A percentile compares a stretch with the other conserved stretches of the same genome.
These are phyloP conservation scores for Synchytrium microbalum DNA, from an alignment of 371 early-diverging fungal species.

Conservation along the genomic window DNA sequence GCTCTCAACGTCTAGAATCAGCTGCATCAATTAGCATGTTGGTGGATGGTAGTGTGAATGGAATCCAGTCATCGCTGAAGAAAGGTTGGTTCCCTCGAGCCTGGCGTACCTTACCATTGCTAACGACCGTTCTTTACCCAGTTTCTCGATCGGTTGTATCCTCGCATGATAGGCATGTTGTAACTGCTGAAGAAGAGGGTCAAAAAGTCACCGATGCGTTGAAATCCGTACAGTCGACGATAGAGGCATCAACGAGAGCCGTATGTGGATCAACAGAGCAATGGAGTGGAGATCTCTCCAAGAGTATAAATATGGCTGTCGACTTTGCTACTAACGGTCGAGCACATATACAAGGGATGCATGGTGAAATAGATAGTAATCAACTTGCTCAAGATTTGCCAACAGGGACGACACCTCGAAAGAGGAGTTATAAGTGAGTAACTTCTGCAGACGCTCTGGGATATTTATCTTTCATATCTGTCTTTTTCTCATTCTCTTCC, in stretches of 20 bases:
- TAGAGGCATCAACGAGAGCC: not conserved
- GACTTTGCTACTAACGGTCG: not conserved
- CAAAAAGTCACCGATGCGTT: not conserved
- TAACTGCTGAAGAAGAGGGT: not conserved
- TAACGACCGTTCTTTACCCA: not conserved
- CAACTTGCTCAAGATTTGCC: constrained; percentile 23
- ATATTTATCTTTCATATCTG: not conserved
- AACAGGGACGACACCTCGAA: constrained; percentile 33
- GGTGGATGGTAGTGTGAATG: not conserved
- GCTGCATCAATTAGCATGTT: not conserved
- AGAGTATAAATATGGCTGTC: constrained; percentile 7
- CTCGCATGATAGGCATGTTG: not conserved
- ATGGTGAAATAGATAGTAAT: constrained; percentile 18
- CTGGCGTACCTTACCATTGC: not conserved
- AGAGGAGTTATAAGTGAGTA: constrained; percentile 15
- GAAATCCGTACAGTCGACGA: not conserved
- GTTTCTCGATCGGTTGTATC: not conserved
- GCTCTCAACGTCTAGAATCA: not conserved
- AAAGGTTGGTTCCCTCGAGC: no score
- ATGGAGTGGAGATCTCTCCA: not conserved
- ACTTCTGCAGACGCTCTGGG: not conserved
- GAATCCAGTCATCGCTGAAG: not conserved
- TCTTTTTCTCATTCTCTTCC: not conserved
- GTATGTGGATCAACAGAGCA: not conserved
- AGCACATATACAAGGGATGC: not conserved